phyloP scores from a whole-genome alignment of 2,329 filamentous ascomycete species.

The Penicillium italicum region DNA sequence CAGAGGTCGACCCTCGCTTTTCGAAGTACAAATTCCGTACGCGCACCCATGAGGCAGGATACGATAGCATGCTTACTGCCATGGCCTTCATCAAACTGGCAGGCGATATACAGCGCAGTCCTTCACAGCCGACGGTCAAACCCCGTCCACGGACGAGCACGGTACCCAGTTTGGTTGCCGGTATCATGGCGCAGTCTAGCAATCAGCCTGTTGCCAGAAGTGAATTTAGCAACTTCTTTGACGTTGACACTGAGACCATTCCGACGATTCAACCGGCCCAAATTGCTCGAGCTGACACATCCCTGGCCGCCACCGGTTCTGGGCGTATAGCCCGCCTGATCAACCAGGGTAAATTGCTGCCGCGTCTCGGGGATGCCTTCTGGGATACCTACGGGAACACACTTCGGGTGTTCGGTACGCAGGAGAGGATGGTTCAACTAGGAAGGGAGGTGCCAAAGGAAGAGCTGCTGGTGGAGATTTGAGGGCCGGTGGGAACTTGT shows the following conservation, averaged over 20 bases:
- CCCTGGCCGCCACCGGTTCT: conserved; percentile 3
- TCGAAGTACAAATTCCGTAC: conserved; percentile 29
- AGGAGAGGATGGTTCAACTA: conserved; percentile 47
- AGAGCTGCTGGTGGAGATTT: not conserved
- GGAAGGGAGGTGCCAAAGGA: not conserved
- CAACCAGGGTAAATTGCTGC: conserved; percentile 47
- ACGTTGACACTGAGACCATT: not conserved
- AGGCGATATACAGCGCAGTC: conserved; percentile 43
- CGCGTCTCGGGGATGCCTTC: conserved; percentile 50
- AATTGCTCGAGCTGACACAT: not conserved
- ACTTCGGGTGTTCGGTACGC: conserved; percentile 58
- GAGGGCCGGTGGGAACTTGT: not conserved
- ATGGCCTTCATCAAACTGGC: conserved; percentile 56
- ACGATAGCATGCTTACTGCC: conserved; percentile 60
- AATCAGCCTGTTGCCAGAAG: not conserved
- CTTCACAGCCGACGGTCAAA: not conserved
- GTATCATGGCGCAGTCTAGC: not conserved
- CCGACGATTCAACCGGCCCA: not conserved
- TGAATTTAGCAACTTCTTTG: conserved; percentile 6
- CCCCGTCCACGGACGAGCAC: not conserved
- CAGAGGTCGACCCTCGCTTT: conserved; percentile 33
- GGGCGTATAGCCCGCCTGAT: conserved; percentile 23
- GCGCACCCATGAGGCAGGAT: conserved; percentile 57
- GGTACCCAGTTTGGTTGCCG: not conserved
- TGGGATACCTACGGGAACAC: conserved; percentile 59